Evolutionary conservation across 805 yeast genomes (phyloP).

Genomic region (Candida pini): DNA sequence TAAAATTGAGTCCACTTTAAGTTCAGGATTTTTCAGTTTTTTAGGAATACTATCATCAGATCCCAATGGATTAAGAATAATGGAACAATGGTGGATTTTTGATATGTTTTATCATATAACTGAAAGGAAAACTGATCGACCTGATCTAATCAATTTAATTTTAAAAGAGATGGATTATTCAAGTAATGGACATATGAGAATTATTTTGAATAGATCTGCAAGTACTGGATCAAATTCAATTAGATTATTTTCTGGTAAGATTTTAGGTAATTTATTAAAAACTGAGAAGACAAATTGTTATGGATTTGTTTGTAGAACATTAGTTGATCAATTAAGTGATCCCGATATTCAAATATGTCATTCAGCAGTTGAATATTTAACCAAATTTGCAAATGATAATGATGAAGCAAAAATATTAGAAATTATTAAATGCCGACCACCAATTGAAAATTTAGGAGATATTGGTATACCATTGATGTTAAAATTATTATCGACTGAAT

Average conservation of each 20-base stretch:
- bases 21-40: slow-evolving; percentile 73
- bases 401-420: slow-evolving; percentile 39
- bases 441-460: slow-evolving; percentile 32
- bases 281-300: slow-evolving; percentile 30
- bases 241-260: slow-evolving; percentile 51
- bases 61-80: slow-evolving; percentile 56
- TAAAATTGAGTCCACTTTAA: slow-evolving; percentile 57
- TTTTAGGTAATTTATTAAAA: slow-evolving; percentile 38
- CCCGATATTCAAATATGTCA: slow-evolving; percentile 49
- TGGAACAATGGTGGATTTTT: slow-evolving; percentile 81
- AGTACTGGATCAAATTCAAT: slow-evolving; percentile 47
- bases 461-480: slow-evolving; percentile 45
- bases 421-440: slow-evolving; percentile 51
- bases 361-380: slow-evolving; percentile 49
- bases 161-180: slow-evolving; percentile 58
- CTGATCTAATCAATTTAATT: slow-evolving; percentile 51
- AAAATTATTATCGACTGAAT: slow-evolving; percentile 56
- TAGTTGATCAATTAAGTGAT: slow-evolving; percentile 70
- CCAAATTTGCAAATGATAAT: slow-evolving; percentile 44
- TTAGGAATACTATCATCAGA: slow-evolving; percentile 66
- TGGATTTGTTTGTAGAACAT: slow-evolving; percentile 44
- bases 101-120: slow-evolving; percentile 73
- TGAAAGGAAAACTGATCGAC: slow-evolving; percentile 44
- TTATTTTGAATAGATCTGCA: slow-evolving; percentile 60
- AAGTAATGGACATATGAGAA: slow-evolving; percentile 54